Percentiles rank a stretch among this genome's conserved stretches.
Conservation (phyloP, 2,329 filamentous ascomycete species). For the Cytospora piceae region DNA sequence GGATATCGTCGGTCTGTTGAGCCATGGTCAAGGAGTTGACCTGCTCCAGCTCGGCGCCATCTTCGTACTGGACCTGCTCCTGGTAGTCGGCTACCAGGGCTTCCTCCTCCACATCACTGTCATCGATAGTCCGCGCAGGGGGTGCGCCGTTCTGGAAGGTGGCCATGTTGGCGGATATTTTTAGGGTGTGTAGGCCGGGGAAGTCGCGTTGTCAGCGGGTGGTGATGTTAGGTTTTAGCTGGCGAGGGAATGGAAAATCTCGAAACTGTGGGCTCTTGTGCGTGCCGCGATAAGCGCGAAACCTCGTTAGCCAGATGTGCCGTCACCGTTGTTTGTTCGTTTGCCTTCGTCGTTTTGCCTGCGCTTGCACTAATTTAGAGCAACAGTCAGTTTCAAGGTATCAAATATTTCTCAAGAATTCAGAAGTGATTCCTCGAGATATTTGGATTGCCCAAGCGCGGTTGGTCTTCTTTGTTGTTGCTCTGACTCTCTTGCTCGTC, state of each 20-base stretch:
- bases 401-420: not conserved
- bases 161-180: constrained; percentile 56
- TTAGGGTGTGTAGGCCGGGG: constrained; percentile 45
- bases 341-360: not conserved
- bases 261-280: constrained; percentile 22
- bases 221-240: constrained; percentile 33
- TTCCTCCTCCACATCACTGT: constrained; percentile 96
- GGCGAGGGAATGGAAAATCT: constrained; percentile 25
- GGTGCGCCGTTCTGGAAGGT: constrained; percentile 64
- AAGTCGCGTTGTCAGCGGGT: constrained; percentile 33
- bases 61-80: constrained; percentile 94
- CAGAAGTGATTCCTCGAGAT: too few relatives aligned
- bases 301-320: constrained; percentile 26
- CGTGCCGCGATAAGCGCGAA: constrained; percentile 28
- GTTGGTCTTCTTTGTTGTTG: constrained; percentile 8
- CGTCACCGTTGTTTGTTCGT: not conserved
- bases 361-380: constrained; percentile 27
- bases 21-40: constrained; percentile 70
- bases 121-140: constrained; percentile 65
- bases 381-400: not conserved
- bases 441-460: not conserved
- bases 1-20: constrained; percentile 85
- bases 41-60: constrained; percentile 79
- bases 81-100: constrained; percentile 93
- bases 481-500: not conserved